A percentile compares a stretch with the other conserved stretches of the same genome.
Conservation (phyloP, 176 grass and related monocot species). For the Carex scoparia region DNA sequence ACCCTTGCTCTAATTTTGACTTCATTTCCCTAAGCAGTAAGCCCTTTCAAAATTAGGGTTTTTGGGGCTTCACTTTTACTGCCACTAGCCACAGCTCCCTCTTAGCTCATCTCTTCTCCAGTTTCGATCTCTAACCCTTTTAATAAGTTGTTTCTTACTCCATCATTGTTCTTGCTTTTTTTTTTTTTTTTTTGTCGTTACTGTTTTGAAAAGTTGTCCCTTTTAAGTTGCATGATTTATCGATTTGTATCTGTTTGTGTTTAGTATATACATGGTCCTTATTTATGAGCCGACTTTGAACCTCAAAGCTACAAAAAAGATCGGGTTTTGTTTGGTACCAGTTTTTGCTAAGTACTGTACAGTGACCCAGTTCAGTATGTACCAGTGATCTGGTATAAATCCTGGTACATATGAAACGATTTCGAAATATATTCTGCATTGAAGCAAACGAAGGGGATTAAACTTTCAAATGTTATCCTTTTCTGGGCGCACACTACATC, state of each 20-base stretch:
- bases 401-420: not conserved
- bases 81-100: not conserved
- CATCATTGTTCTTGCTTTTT: not conserved
- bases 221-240: not conserved
- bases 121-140: not conserved
- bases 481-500: not conserved
- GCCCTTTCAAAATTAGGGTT: slow-evolving; percentile 22
- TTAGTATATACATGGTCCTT: not conserved
- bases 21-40: not conserved
- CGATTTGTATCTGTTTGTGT: not conserved
- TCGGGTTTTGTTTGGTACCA: not conserved
- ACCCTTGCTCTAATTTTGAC: not conserved
- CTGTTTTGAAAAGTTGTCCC: not conserved
- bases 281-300: not conserved
- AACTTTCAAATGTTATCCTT: not conserved
- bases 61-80: slow-evolving; percentile 10
- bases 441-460: not conserved
- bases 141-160: not conserved
- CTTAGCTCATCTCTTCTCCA: not conserved
- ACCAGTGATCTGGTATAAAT: not conserved
- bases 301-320: not conserved
- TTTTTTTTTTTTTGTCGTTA: not conserved
- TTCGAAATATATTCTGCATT: not conserved
- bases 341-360: not conserved
- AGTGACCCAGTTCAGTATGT: not conserved